These are phyloP conservation scores for Bryoglossum gracile DNA, from an alignment of 495 filamentous ascomycete genomes.

Conservation along the genomic window DNA sequence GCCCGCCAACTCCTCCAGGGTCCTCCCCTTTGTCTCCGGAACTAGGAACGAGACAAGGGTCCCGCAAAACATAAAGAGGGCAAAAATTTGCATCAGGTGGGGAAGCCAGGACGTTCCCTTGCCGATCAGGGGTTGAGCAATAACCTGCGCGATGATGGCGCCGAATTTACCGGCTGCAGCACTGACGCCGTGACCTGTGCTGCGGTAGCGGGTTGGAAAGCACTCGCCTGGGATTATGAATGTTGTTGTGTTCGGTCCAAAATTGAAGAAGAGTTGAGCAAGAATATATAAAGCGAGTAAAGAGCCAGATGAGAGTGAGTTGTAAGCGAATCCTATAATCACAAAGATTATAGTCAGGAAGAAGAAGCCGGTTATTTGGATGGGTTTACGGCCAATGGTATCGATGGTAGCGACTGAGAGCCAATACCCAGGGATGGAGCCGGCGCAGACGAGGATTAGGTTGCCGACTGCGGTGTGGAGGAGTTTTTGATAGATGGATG, in stretches of 20 bases:
- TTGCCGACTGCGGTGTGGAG: conserved; percentile 68
- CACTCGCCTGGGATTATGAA: conserved; percentile 88
- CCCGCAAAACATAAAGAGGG: conserved; percentile 23
- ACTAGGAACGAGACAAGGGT: conserved; percentile 43
- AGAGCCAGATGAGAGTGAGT: conserved; percentile 37
- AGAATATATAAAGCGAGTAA: conserved; percentile 72
- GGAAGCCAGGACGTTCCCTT: conserved; percentile 32
- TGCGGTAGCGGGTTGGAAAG: conserved; percentile 83
- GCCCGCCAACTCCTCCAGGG: conserved; percentile 50
- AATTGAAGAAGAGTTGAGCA: conserved; percentile 42
- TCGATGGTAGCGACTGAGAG: conserved; percentile 63
- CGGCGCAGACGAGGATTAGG: conserved; percentile 67
- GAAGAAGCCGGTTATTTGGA: conserved; percentile 69
- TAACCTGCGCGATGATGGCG: conserved; percentile 55
- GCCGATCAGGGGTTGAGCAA: conserved; percentile 41
- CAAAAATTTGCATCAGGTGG: conserved; percentile 24
- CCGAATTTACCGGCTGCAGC: conserved; percentile 79
- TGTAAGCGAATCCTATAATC: conserved; percentile 68
- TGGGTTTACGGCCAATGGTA: conserved; percentile 68
- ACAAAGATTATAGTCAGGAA: conserved; percentile 68
- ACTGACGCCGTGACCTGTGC: conserved; percentile 76
- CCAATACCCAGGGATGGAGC: conserved; percentile 76
- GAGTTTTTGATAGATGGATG: conserved; percentile 56
- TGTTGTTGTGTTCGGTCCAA: conserved; percentile 77
- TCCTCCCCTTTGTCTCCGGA: conserved; percentile 54